These are phyloP conservation scores for Colletotrichum melonis DNA, from an alignment of 2,329 filamentous ascomycete genomes.

Conservation along the genomic window DNA sequence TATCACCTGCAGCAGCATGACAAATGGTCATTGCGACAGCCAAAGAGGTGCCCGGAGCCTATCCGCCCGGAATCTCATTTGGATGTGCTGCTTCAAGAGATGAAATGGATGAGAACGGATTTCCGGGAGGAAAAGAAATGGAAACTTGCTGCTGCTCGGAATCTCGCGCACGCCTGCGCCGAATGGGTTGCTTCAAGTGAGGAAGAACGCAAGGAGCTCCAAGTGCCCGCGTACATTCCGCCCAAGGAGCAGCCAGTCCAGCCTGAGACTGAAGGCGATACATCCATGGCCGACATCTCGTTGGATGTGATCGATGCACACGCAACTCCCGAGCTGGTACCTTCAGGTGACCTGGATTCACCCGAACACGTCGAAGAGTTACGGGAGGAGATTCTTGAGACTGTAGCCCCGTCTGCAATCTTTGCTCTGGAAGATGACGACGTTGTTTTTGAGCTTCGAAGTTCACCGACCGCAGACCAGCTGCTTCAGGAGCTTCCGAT, in stretches of 20 bases:
- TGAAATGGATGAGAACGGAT: conserved; percentile 98
- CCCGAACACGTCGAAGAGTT: conserved; percentile 56
- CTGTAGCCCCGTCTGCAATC: conserved; percentile 78
- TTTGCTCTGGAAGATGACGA: conserved; percentile 87
- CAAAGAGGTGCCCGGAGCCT: conserved; percentile 86
- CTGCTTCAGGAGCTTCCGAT: conserved; percentile 85
- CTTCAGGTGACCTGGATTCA: conserved; percentile 71
- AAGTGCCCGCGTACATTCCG: conserved; percentile 70
- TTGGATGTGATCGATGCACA: conserved; percentile 55
- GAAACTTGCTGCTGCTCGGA: conserved; percentile 86
- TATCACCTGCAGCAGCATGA: conserved; percentile 92
- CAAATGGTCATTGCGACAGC: conserved; percentile 91
- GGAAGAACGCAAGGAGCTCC: conserved; percentile 74
- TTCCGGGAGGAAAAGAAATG: conserved; percentile 94
- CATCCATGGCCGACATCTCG: conserved; percentile 47
- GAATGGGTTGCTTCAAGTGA: conserved; percentile 78
- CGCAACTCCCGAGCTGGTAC: conserved; percentile 75
- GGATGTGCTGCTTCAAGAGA: conserved; percentile 89
- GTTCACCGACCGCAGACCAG: conserved; percentile 79
- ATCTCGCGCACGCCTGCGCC: conserved; percentile 84
- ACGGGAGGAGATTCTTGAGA: conserved; percentile 55
- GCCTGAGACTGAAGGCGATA: conserved; percentile 45
- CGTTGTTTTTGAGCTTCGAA: conserved; percentile 81
- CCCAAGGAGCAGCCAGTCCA: conserved; percentile 47
- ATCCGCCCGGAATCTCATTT: conserved; percentile 81